Evolutionary conservation across 257 asterid species (phyloP), one percentile per base, ranked within the genome.

Genomic region (Scutellaria baicalensis): DNA sequence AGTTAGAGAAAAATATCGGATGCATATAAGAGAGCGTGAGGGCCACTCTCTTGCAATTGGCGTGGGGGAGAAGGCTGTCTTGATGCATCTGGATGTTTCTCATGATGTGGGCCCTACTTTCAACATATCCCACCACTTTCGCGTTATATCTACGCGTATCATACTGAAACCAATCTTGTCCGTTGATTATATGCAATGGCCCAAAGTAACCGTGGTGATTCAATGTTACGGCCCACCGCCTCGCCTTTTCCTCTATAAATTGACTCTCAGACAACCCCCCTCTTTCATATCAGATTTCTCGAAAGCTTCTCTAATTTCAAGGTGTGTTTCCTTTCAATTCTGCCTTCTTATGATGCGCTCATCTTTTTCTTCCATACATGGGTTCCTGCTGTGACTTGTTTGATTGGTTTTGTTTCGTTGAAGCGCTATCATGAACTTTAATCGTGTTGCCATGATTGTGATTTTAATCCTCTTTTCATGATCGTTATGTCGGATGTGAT

Each of bases 101-200:
- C 45, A 4, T 12, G 16, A 64, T 27, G 20, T 16, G 72, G 67
- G 74, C 0, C 68, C 75, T 48, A 58, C 58, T 8, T 21, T 2
- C 8, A 10, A 52, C 17, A 40, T 42, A 55, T 4, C 23, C 35
- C 58, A 5, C 27, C 23, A 7, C 33, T 16, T 48, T 12, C 68
- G 88, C 88, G 87, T 80, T 58, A 83, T 71, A 80, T 49, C 70
- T 65, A 85, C 81, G 85, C 87, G 74, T 40, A 64, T 1, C n/a
- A 18, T 14, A 31, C 18, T 14, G n/a, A 2, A 31, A 17, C 13
- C 35, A 52, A 69, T 66, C 67, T 31, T 49, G 45, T 0, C 77
- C 75, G 72, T 68, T 9, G 9, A 36, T 4, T 16, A 0, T 50
- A 52, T 54, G 12, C 18, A 33, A 18, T 3, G 36, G 43, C 42